Evolutionary conservation across 441 rosid genomes (phyloP), one percentile per base, ranked within the genome.

Genomic region (Eutrema salsugineum): DNA sequence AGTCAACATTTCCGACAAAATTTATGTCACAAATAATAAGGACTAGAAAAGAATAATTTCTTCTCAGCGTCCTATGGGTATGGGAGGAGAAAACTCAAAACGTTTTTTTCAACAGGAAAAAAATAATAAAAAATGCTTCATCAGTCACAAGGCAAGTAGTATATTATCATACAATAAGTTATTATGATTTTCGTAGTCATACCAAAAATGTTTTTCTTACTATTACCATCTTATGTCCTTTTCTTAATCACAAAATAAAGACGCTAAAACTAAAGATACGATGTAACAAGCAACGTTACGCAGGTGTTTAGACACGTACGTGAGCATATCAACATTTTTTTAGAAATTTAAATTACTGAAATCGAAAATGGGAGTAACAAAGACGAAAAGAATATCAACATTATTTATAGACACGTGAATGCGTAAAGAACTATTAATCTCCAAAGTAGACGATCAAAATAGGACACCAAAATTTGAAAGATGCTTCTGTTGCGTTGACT

Each of bases 401-500:
- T 28, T 8, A n/a, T 46, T 16, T 49, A 27, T 39, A 49, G 43
- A 28, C 32, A 12, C 28, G 44, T 30, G 24, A 62, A 62, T 62
- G 53, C 46, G 54, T 62, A 62, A 71, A 71, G 63, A 71, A 40
- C 54, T 38, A 32, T 51, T 20, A 53, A 42, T 51, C 61, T 50
- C 8, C 19, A 40, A 28, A 17, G 8, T n/a, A 19, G 50, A 48
- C 27, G 38, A 36, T 17, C 67, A 38, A 49, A 38, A 36, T 32
- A 27, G 39, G 53, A 49, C 20, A 36, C 36, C 36, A 20, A 14
- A 15, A 39, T 64, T 48, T 48, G 43, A 42, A 28, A 70, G 15
- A 50, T 49, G 20, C 39, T 30, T 35, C 61, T 61, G 75, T 50
- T 62, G 46, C 46, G 46, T 62, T 71, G 75, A 71, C 69, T 71